Evolutionary conservation across 2,329 filamentous ascomycete genomes (phyloP).

Genomic region (Alternaria tenuissima): DNA sequence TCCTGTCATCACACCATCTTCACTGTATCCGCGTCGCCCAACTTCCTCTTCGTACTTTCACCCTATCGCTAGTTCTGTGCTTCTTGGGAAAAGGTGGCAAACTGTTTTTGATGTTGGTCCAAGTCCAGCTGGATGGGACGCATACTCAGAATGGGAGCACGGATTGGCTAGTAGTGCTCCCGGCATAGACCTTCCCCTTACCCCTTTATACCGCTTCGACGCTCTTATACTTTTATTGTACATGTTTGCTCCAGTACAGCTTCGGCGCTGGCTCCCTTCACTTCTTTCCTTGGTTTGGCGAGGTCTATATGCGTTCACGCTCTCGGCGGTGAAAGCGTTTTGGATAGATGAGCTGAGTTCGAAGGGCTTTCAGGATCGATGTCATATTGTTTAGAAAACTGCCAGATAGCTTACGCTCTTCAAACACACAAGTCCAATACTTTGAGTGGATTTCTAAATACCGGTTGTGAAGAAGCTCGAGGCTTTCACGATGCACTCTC

Average conservation of each 20-base stretch:
- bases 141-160: background rate
- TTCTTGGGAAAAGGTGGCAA: conserved; percentile 4
- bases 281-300: conserved; percentile 12
- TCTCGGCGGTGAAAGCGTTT: background rate
- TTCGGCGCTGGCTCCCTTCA: conserved; percentile 18
- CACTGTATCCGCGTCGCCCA: background rate
- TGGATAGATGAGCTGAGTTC: background rate
- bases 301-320: conserved; percentile 1
- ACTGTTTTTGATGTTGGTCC: background rate
- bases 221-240: conserved; percentile 30
- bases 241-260: conserved; percentile 22
- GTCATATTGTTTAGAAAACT: background rate
- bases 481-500: conserved; percentile 4
- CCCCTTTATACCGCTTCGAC: conserved; percentile 12
- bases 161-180: background rate
- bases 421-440: background rate
- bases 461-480: background rate
- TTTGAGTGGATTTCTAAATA: background rate
- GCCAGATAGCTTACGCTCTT: conserved; percentile 4
- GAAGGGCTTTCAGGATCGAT: background rate
- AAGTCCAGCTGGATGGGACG: conserved; percentile 5
- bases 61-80: background rate
- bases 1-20: background rate
- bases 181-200: conserved; percentile 20
- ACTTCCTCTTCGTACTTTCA: background rate